Percentiles rank a stretch among this genome's conserved stretches.
Conservation (phyloP, 2,329 filamentous ascomycete species). For the Leptosphaerulina australis region DNA sequence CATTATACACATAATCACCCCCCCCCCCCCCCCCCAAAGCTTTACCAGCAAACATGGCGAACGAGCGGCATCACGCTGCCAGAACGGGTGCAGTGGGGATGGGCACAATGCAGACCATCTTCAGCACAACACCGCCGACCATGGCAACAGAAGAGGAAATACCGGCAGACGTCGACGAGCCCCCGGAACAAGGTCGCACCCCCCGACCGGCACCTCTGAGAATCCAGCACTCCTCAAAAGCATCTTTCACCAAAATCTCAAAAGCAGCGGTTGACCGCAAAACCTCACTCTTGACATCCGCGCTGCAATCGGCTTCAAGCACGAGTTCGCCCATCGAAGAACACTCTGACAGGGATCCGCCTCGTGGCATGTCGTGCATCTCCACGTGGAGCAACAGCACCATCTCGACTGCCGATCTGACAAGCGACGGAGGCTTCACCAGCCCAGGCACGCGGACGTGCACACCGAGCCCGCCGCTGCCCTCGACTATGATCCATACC, state of each 20-base stretch:
- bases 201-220: slow-evolving; percentile 48
- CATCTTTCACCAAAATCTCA: slow-evolving; percentile 55
- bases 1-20: slow-evolving; percentile 3
- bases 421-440: slow-evolving; percentile 90
- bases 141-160: slow-evolving; percentile 64
- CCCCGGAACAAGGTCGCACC: slow-evolving; percentile 72
- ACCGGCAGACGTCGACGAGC: slow-evolving; percentile 82
- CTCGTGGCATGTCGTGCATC: slow-evolving; percentile 57
- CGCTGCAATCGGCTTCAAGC: slow-evolving; percentile 64
- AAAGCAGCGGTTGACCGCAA: slow-evolving; percentile 61
- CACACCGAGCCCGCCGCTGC: slow-evolving; percentile 85
- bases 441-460: slow-evolving; percentile 81
- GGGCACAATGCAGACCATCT: slow-evolving; percentile 39
- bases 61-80: slow-evolving; percentile 40
- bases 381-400: slow-evolving; percentile 83
- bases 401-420: slow-evolving; percentile 85
- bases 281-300: slow-evolving; percentile 85
- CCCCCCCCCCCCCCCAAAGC: too few relatives aligned
- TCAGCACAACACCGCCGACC: slow-evolving; percentile 33
- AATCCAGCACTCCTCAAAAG: slow-evolving; percentile 47
- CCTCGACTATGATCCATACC: slow-evolving; percentile 57
- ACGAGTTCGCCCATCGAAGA: slow-evolving; percentile 50
- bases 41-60: slow-evolving; percentile 39
- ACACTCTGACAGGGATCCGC: slow-evolving; percentile 42
- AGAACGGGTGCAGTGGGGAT: slow-evolving; percentile 23